These are phyloP conservation scores for Sapria himalayana DNA, from an alignment of 345 rosid species.

Conservation along the genomic window DNA sequence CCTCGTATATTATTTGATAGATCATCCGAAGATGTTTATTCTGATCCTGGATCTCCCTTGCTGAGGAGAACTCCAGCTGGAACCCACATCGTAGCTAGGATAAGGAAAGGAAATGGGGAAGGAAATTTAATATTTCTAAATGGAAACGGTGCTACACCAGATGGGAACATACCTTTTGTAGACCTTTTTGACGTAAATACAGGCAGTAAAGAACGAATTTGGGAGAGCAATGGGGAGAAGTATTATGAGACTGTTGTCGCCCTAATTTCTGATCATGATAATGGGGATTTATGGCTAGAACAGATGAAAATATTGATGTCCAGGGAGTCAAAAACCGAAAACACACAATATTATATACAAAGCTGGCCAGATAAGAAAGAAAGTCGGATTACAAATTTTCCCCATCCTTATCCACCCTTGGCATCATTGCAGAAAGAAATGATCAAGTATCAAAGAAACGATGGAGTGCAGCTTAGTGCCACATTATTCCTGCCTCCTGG, in stretches of 20 bases:
- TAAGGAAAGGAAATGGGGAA: slow-evolving; percentile 56
- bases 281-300: slow-evolving; percentile 45
- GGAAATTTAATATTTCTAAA: slow-evolving; percentile 51
- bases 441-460: slow-evolving; percentile 89
- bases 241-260: slow-evolving; percentile 78
- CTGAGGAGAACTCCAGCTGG: slow-evolving; percentile 61
- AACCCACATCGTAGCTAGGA: slow-evolving; percentile 66
- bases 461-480: slow-evolving; percentile 91
- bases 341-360: slow-evolving; percentile 69
- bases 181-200: slow-evolving; percentile 87
- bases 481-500: slow-evolving; percentile 83
- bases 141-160: slow-evolving; percentile 91
- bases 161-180: slow-evolving; percentile 91
- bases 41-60: slow-evolving; percentile 99
- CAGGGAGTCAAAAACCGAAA: slow-evolving; percentile 88
- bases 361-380: slow-evolving; percentile 71
- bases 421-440: slow-evolving; percentile 87
- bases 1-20: slow-evolving; percentile 80
- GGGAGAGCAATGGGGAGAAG: slow-evolving; percentile 91
- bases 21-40: slow-evolving; percentile 92
- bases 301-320: slow-evolving; percentile 69
- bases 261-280: slow-evolving; percentile 73
- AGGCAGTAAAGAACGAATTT: slow-evolving; percentile 84
- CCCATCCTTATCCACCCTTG: slow-evolving; percentile 92
- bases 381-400: slow-evolving; percentile 67